A percentile compares a stretch with the other conserved stretches of the same genome.
phyloP scores from a whole-genome alignment of 2,329 filamentous ascomycete species.

The Fusarium zealandicum region DNA sequence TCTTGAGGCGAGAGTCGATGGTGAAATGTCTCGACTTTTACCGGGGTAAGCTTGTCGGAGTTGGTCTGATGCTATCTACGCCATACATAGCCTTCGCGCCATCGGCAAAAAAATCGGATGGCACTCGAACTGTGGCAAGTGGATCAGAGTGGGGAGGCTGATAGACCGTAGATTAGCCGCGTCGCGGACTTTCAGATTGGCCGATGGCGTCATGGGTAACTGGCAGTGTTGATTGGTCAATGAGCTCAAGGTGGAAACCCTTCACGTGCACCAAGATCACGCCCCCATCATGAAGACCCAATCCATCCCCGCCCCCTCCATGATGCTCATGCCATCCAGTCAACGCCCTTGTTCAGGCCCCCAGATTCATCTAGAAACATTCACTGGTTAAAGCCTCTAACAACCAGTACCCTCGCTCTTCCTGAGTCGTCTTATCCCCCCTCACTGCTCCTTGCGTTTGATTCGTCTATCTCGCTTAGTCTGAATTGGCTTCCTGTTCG shows the following conservation, averaged over 20 bases:
- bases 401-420: too few relatives aligned
- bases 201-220: slow-evolving; percentile 38
- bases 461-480: not conserved
- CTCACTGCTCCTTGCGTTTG: not conserved
- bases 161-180: slow-evolving; percentile 33
- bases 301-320: slow-evolving; percentile 11
- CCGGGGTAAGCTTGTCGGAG: slow-evolving; percentile 30
- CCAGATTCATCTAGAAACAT: too few relatives aligned
- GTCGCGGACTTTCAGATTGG: slow-evolving; percentile 28
- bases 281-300: slow-evolving; percentile 17
- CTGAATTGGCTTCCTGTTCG: not conserved
- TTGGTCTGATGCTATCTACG: slow-evolving; percentile 40
- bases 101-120: slow-evolving; percentile 40
- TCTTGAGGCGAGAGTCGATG: slow-evolving; percentile 16
- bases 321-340: slow-evolving; percentile 11
- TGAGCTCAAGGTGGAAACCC: not conserved
- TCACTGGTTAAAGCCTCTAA: too few relatives aligned
- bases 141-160: slow-evolving; percentile 5
- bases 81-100: slow-evolving; percentile 38
- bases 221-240: not conserved
- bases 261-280: slow-evolving; percentile 5
- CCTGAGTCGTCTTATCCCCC: too few relatives aligned
- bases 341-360: not conserved
- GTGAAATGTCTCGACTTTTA: slow-evolving; percentile 32
- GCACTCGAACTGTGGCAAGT: slow-evolving; percentile 13